Percentiles rank a stretch among this genome's conserved stretches.
Conservation (phyloP, 805 yeast species). For the Ogataea haglerorum region DNA sequence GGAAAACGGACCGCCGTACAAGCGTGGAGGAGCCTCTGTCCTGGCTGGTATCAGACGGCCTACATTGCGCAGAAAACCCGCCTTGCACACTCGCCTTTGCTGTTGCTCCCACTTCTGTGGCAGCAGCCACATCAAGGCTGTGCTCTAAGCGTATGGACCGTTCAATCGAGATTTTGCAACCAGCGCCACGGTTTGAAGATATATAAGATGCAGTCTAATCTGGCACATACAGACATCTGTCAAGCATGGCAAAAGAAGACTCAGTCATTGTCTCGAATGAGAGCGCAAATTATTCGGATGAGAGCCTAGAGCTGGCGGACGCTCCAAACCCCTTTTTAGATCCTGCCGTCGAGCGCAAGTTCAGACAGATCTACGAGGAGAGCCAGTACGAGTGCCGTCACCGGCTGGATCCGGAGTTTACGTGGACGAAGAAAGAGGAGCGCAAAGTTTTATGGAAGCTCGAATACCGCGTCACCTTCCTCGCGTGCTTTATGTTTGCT, state of each 20-base stretch:
- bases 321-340: conserved; percentile 38
- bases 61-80: neutral
- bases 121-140: conserved; percentile 1
- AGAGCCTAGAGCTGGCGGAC: neutral
- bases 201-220: neutral
- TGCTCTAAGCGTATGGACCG: neutral
- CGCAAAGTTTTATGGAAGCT: conserved; percentile 44
- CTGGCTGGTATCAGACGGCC: too few relatives aligned
- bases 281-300: neutral
- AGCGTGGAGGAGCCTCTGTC: too few relatives aligned
- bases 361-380: conserved; percentile 42
- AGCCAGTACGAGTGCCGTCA: conserved; percentile 52
- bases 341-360: conserved; percentile 45
- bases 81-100: neutral
- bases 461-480: conserved; percentile 52
- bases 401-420: conserved; percentile 54
- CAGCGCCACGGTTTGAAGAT: neutral
- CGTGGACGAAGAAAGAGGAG: conserved; percentile 56
- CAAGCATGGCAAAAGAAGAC: neutral
- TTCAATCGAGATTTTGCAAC: neutral
- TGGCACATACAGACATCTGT: neutral
- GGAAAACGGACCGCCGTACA: neutral
- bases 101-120: neutral
- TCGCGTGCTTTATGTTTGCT: conserved; percentile 59
- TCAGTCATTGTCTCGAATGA: neutral